A percentile compares a stretch with the other conserved stretches of the same genome.
Conservation (phyloP, 1,139 yeast species). For the Geotrichum aggregatum region DNA sequence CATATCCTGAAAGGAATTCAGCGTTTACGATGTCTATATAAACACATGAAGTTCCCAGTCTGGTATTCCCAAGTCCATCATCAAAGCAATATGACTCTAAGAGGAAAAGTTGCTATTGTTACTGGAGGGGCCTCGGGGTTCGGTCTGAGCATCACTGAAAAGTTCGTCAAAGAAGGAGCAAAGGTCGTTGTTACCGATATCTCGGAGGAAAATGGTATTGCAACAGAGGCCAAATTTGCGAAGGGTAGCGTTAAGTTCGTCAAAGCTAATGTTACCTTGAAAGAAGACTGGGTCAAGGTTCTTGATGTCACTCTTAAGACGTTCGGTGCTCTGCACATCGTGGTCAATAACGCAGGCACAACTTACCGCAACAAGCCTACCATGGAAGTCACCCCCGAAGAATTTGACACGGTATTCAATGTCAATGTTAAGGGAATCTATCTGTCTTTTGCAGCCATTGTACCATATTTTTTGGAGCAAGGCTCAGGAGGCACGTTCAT, state of each 20-base stretch:
- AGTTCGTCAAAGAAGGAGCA: slow-evolving; percentile 32
- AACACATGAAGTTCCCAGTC: too few species aligned
- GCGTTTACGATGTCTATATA: too few species aligned
- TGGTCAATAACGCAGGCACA: slow-evolving; percentile 37
- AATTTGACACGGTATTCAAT: slow-evolving; percentile 30
- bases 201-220: slow-evolving; percentile 22
- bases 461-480: slow-evolving; percentile 27
- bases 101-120: slow-evolving; percentile 32
- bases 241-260: slow-evolving; percentile 16
- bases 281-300: slow-evolving; percentile 27
- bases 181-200: slow-evolving; percentile 26
- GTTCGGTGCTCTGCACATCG: slow-evolving; percentile 33
- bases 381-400: slow-evolving; percentile 27
- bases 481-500: slow-evolving; percentile 28
- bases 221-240: slow-evolving; percentile 8
- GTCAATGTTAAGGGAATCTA: slow-evolving; percentile 33
- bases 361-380: slow-evolving; percentile 28
- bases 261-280: slow-evolving; percentile 27
- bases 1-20: too few species aligned
- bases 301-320: slow-evolving; percentile 28
- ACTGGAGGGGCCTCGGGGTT: slow-evolving; percentile 37
- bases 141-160: slow-evolving; percentile 32
- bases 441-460: slow-evolving; percentile 25
- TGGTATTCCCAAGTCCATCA: too few species aligned
- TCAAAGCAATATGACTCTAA: slow-evolving; percentile 17